Evolutionary conservation across 257 asterid genomes (phyloP).

Genomic region (Nicotiana sylvestris): DNA sequence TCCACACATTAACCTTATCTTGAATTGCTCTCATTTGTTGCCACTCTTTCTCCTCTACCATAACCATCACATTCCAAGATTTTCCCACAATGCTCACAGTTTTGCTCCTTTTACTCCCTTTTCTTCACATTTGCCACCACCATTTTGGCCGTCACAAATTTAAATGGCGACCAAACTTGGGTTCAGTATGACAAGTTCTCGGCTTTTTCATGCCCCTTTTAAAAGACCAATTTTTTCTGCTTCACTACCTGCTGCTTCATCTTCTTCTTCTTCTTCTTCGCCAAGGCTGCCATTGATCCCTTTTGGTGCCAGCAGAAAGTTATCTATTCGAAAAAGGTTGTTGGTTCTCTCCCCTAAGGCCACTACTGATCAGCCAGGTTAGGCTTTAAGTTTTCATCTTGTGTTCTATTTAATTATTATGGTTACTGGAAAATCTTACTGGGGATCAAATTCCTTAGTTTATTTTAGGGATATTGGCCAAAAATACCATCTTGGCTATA

Average conservation of each 20-base stretch:
- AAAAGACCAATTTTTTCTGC: constrained; percentile 42
- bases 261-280: constrained; percentile 33
- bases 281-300: constrained; percentile 39
- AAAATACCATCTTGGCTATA: no score
- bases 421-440: not conserved
- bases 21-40: not conserved
- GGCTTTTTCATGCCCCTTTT: constrained; percentile 37
- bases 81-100: constrained; percentile 32
- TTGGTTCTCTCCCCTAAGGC: constrained; percentile 56
- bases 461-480: no score
- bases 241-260: constrained; percentile 27
- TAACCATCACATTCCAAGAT: constrained; percentile 27
- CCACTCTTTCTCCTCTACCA: constrained; percentile 25
- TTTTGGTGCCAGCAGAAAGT: constrained; percentile 26
- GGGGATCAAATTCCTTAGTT: not conserved
- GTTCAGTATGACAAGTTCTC: constrained; percentile 40
- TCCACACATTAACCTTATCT: constrained; percentile 92
- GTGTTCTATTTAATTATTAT: not conserved
- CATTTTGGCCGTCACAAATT: not conserved
- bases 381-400: not conserved
- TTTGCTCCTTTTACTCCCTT: constrained; percentile 5
- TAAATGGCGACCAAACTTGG: constrained; percentile 71
- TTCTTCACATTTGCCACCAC: constrained; percentile 4
- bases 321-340: constrained; percentile 35
- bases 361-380: constrained; percentile 85